phyloP scores from a whole-genome alignment of 176 grass and related monocot genomes.

The Melocanna baccifera region DNA sequence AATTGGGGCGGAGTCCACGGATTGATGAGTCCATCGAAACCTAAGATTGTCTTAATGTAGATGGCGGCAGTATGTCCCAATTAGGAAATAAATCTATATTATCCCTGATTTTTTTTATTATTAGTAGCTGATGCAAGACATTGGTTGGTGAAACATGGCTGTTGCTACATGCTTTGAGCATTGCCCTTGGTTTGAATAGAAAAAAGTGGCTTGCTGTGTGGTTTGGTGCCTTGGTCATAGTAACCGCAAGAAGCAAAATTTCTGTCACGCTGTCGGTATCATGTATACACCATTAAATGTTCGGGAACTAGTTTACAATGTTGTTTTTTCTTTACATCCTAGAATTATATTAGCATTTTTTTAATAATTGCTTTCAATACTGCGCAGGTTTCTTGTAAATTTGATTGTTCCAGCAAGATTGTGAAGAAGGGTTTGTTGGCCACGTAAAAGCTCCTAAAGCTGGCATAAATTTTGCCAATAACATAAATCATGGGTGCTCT shows the following conservation, averaged over 20 bases:
- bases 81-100: slow-evolving; percentile 36
- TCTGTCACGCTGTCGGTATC: background rate
- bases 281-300: background rate
- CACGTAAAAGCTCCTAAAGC: background rate
- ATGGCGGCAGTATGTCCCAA: slow-evolving; percentile 11
- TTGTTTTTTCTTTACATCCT: background rate
- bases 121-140: slow-evolving; percentile 31
- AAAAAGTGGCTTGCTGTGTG: background rate
- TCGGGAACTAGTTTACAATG: background rate
- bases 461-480: slow-evolving; percentile 13
- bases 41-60: slow-evolving; percentile 28
- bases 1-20: slow-evolving; percentile 28
- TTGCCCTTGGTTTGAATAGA: background rate
- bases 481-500: slow-evolving; percentile 51
- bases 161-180: background rate
- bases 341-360: background rate
- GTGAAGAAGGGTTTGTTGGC: background rate
- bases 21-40: slow-evolving; percentile 6
- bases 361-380: background rate
- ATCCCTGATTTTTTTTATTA: slow-evolving; percentile 43
- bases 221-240: background rate
- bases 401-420: slow-evolving; percentile 2
- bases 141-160: slow-evolving; percentile 19
- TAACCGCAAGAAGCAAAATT: background rate
- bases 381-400: slow-evolving; percentile 12